phyloP scores from a whole-genome alignment of 2,329 filamentous ascomycete species.

The Hansfordia pulvinata region DNA sequence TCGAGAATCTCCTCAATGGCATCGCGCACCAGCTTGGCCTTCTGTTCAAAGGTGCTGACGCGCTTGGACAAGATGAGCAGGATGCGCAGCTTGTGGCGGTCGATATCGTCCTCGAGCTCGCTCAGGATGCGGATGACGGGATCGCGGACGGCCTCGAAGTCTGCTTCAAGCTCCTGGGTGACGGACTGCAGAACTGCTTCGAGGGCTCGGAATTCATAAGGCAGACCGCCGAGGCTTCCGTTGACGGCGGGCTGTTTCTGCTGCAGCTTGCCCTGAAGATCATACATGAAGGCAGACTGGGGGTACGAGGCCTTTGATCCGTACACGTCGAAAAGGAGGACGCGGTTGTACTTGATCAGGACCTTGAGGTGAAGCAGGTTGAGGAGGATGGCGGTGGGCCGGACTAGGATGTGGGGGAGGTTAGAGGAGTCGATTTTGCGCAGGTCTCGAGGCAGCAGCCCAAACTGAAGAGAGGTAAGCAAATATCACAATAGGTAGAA shows the following conservation, averaged over 20 bases:
- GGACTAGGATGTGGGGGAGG: conserved; percentile 87
- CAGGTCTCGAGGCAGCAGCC: conserved; percentile 81
- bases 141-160: conserved; percentile 87
- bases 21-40: conserved; percentile 83
- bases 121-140: conserved; percentile 80
- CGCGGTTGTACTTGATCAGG: conserved; percentile 86
- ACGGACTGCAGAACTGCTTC: conserved; percentile 93
- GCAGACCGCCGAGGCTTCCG: conserved; percentile 49
- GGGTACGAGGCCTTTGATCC: conserved; percentile 90
- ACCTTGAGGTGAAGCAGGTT: conserved; percentile 95
- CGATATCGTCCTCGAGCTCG: conserved; percentile 92
- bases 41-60: conserved; percentile 93
- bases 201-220: conserved; percentile 91
- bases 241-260: conserved; percentile 66
- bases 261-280: conserved; percentile 81
- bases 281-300: conserved; percentile 96
- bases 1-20: conserved; percentile 92
- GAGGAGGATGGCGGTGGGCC: conserved; percentile 83
- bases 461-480: conserved; percentile 46
- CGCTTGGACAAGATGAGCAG: conserved; percentile 91
- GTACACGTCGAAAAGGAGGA: conserved; percentile 92
- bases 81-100: conserved; percentile 81
- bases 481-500: conserved; percentile 1
- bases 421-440: conserved; percentile 97
- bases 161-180: conserved; percentile 79